These are phyloP conservation scores for Myriangium duriaei DNA, from an alignment of 2,329 filamentous ascomycete species.

Conservation along the genomic window DNA sequence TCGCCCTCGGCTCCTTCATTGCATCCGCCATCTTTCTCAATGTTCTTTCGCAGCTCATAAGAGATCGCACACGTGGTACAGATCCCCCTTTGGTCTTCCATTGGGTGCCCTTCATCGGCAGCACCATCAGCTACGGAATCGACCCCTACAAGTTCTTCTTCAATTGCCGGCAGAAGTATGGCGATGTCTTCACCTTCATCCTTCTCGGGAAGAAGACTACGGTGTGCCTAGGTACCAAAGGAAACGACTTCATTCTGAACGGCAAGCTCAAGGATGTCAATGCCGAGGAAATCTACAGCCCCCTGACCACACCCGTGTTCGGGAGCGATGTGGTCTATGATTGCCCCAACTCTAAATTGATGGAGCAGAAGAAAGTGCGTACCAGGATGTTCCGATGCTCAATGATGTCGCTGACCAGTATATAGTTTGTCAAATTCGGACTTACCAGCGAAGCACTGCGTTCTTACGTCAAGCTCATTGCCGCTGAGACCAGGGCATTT, in stretches of 20 bases:
- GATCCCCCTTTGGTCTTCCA: conserved; percentile 51
- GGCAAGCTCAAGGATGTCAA: conserved; percentile 82
- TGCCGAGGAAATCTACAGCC: conserved; percentile 80
- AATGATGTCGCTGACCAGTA: conserved; percentile 3
- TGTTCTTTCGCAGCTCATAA: conserved; percentile 64
- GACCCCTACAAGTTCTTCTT: conserved; percentile 83
- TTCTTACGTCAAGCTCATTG: conserved; percentile 68
- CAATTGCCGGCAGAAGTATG: conserved; percentile 63
- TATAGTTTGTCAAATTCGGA: conserved; percentile 66
- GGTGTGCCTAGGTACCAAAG: conserved; percentile 66
- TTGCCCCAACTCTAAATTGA: conserved; percentile 80
- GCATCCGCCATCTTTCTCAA: conserved; percentile 57
- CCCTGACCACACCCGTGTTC: conserved; percentile 59
- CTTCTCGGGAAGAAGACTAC: conserved; percentile 83
- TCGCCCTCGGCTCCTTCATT: conserved; percentile 37
- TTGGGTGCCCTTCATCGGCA: conserved; percentile 64
- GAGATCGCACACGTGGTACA: conserved; percentile 57
- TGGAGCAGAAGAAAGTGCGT: conserved; percentile 87
- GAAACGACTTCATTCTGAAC: conserved; percentile 86
- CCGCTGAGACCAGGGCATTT: conserved; percentile 60
- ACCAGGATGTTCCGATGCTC: background rate
- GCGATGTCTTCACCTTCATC: conserved; percentile 81
- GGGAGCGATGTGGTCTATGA: conserved; percentile 82
- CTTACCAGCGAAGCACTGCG: conserved; percentile 63
- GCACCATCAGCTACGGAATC: conserved; percentile 87